Base-by-base conservation (phyloP, 106 monocot species). In the Dendrobium chrysotoxum region DNA sequence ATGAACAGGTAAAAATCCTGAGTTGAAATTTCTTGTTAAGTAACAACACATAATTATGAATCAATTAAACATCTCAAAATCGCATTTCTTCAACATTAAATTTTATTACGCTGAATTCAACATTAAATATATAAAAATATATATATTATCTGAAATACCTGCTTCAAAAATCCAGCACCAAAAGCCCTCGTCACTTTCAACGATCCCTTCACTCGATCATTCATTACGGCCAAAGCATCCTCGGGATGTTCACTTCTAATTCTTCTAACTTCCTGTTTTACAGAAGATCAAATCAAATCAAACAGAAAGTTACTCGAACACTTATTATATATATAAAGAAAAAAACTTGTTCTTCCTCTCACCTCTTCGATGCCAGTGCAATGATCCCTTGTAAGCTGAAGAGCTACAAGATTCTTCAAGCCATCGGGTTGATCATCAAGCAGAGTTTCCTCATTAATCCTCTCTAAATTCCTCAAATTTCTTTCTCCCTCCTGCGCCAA, bases 181-280 rank as follows among this genome's bases (percentile, higher is more conserved):
- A 90, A 90, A 67, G 90, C 90, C 80, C 90, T 79, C 0, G 90
- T 90, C 8, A 90, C 88, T 50, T 84, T 88, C 83, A 90, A 74
- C 28, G 84, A 83, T 6, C 90, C 87, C 81, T 90, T 90, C 72
- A 90, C 90, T 21, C 88, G 78, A 55, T 81, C 81, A 54, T 90
- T 88, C 40, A 77, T 85, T 6, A 90, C 78, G 8, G 85, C 85
- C 0, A 21, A 47, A 54, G 46, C 58, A 54, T 88, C 88, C 44
- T 85, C 80, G 11, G 80, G 88, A 57, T 88, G 88, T 30, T 82
- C 77, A 15, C 25, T 77, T 46, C 47, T 71, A 15, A 85, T 79
- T 53, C 85, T 82, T 21, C 39, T 20, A 5, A 83, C 85, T 80
- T 88, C 88, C 88, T 88, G 72, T 25, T 23, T 47, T 67, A 77